These are phyloP conservation scores for Apiospora hydei DNA, from an alignment of 2,329 filamentous ascomycete genomes.

Conservation along the genomic window DNA sequence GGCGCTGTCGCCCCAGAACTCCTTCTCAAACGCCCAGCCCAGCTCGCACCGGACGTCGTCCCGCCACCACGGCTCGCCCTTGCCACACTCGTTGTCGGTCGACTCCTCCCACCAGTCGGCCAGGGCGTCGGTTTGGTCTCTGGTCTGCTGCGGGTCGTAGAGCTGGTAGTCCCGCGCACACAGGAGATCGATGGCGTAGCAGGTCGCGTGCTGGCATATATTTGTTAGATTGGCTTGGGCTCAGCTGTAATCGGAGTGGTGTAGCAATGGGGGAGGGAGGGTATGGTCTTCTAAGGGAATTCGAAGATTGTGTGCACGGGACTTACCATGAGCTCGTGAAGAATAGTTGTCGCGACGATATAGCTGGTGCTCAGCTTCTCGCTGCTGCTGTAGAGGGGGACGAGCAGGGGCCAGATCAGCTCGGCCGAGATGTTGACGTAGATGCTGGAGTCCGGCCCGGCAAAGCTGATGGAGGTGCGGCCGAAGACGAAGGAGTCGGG, in stretches of 20 bases:
- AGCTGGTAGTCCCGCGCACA: background rate
- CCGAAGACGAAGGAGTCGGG: conserved; percentile 27
- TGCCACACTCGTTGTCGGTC: conserved; percentile 2
- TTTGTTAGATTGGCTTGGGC: background rate
- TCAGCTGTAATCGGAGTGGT: background rate
- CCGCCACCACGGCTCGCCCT: conserved; percentile 24
- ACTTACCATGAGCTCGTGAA: conserved; percentile 41
- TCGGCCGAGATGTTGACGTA: conserved; percentile 32
- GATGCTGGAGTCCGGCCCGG: background rate
- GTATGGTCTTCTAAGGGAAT: background rate
- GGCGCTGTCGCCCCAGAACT: conserved; percentile 20
- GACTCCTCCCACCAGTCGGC: background rate
- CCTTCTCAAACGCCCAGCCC: conserved; percentile 26
- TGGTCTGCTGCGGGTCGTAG: background rate
- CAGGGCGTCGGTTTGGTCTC: background rate
- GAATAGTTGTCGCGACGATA: conserved; percentile 32
- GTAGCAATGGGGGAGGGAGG: background rate
- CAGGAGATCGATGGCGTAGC: background rate
- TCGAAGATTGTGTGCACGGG: background rate
- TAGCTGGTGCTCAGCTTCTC: conserved; percentile 39
- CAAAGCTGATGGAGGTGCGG: background rate
- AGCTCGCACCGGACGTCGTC: conserved; percentile 18
- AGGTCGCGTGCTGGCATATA: conserved; percentile 21
- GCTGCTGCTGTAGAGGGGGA: conserved; percentile 32
- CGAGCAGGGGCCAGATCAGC: conserved; percentile 40